Base-by-base conservation (phyloP, 83 land plant species). In the Picea abies region DNA sequence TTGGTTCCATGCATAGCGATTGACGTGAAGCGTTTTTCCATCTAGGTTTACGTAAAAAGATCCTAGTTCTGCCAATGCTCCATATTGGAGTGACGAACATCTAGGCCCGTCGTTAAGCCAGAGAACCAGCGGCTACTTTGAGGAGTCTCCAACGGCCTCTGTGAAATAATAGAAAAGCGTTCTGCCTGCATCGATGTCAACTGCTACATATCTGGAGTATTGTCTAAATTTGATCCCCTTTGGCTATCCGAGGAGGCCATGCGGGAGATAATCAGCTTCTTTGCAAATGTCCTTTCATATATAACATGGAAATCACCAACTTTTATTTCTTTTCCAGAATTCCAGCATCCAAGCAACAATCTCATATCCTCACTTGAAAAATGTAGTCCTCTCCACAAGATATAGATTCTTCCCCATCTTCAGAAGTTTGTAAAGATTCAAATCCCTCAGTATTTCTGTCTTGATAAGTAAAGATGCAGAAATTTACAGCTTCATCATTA, bases 101-200 rank as follows among this genome's bases (percentile, higher is more conserved):
- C 86, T 84, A 14, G 86, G 86, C 29, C 83, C 86, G 89, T 97
- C 98, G 89, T 96, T 96, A 56, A 94, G 87, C 98, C 98, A 96
- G 12, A 96, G 82, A 23, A 91, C 76, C 20, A 96, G 84, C 15
- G 98, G 97, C 20, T 86, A 85, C n/a, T 83, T 47, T 1, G 80
- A 65, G 19, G 86, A 49, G n/a, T 84, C 66, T 0, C 73, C 29
- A 5, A 76, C 76, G 1, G 94, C 85, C 79, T 91, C 93, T 0
- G 87, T 91, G 75, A 95, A 96, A 77, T 95, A 96, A 78, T 96
- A 96, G 86, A 94, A 96, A 60, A 93, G 78, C 6, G 93, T 93
- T 44, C 98, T 79, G 56, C 99, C 98, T 8, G 89, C 86, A 16
- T 64, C 22, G 11, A 81, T 61, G 80, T 91, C 83, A 11, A 94